Percentiles rank a stretch among this genome's conserved stretches.
phyloP scores from a whole-genome alignment of 140 eudicot species.

The Ambrosia hybrid region DNA sequence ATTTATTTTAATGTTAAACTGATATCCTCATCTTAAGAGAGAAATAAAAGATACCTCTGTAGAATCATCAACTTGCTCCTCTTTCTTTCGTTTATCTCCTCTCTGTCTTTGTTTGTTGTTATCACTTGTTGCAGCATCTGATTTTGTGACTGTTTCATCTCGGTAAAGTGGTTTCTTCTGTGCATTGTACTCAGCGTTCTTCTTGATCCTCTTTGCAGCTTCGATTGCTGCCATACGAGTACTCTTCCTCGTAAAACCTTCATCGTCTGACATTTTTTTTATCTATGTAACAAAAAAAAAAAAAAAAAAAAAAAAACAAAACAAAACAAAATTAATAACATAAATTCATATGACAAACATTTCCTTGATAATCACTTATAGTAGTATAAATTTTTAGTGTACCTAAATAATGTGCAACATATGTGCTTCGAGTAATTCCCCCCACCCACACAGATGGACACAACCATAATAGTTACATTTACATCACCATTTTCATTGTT shows the following conservation, averaged over 20 bases:
- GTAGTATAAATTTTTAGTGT: neutral
- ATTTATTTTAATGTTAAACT: neutral
- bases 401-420: neutral
- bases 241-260: conserved; percentile 20
- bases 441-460: no score
- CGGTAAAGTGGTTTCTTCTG: neutral
- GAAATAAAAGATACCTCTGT: neutral
- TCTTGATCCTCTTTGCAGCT: conserved; percentile 33
- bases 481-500: no score
- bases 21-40: neutral
- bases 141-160: neutral
- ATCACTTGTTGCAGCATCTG: neutral
- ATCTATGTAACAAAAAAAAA: neutral
- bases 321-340: neutral
- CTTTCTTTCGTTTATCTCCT: neutral
- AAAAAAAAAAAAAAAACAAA: neutral
- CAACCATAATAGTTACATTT: no score
- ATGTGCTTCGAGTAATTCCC: neutral
- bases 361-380: neutral
- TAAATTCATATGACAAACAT: neutral
- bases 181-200: conserved; percentile 11
- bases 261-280: conserved; percentile 8
- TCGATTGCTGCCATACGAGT: conserved; percentile 29
- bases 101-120: neutral
- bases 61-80: neutral